Conservation (phyloP, 257 asterid species). For the Solanum peruvianum region DNA sequence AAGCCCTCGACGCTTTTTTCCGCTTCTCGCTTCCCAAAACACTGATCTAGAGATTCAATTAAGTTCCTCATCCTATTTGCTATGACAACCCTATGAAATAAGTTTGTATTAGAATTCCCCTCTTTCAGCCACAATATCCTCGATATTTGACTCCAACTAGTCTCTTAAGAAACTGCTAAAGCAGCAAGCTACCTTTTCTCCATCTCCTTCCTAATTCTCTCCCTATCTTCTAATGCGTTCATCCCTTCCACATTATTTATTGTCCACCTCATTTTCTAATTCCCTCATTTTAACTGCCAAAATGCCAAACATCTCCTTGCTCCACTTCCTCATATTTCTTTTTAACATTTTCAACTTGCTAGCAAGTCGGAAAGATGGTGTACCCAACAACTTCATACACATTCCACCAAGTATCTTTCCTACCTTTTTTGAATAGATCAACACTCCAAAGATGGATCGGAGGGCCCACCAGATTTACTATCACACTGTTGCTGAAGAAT, state of each 20-base stretch:
- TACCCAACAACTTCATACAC: background rate
- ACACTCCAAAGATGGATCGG: background rate
- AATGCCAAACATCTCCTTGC: background rate
- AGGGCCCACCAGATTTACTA: background rate
- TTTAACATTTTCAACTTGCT: background rate
- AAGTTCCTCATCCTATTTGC: background rate
- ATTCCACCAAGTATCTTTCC: background rate
- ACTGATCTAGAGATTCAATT: background rate
- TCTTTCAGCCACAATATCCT: background rate
- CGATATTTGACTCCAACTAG: background rate
- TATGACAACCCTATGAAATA: background rate
- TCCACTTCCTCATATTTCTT: background rate
- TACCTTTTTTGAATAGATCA: background rate
- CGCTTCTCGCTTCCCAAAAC: no score
- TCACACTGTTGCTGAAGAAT: background rate
- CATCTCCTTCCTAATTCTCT: background rate
- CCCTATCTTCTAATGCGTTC: background rate
- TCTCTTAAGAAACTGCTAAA: background rate
- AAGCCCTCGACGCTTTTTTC: no score
- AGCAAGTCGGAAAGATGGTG: background rate
- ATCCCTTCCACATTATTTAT: background rate
- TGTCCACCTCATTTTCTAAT: background rate
- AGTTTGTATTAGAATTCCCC: background rate
- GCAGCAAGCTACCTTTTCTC: background rate
- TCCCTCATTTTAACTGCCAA: background rate